Conservation (phyloP, 352 stramenopile genomes). For the Thraustotheca clavata region DNA sequence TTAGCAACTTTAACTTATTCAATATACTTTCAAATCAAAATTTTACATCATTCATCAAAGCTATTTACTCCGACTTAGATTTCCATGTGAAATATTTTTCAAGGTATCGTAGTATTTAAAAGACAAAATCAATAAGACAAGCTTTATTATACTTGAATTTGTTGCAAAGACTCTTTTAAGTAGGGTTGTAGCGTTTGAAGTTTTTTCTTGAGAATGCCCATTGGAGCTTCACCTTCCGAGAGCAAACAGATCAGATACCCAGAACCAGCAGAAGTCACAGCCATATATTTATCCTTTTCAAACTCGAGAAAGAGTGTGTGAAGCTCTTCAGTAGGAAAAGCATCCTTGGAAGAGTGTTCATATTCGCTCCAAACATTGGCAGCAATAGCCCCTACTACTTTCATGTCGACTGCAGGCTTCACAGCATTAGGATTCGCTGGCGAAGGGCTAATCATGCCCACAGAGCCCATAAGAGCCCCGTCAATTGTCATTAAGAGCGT, state of each 20-base stretch:
- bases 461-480: slow-evolving; percentile 69
- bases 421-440: background rate
- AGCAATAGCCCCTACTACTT: slow-evolving; percentile 77
- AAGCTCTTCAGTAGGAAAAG: slow-evolving; percentile 42
- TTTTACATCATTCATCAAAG: no score
- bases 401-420: slow-evolving; percentile 51
- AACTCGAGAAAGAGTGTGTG: slow-evolving; percentile 65
- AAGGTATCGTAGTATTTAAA: no score
- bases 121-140: no score
- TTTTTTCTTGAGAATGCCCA: slow-evolving; percentile 69
- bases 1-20: no score
- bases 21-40: no score
- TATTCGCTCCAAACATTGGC: slow-evolving; percentile 82
- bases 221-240: slow-evolving; percentile 40
- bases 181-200: slow-evolving; percentile 25
- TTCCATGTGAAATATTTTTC: no score
- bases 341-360: slow-evolving; percentile 57
- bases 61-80: no score
- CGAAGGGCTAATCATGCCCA: slow-evolving; percentile 30
- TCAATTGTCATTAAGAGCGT: slow-evolving; percentile 82
- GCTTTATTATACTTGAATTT: slow-evolving; percentile 19
- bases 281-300: slow-evolving; percentile 41
- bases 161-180: slow-evolving; percentile 11
- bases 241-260: slow-evolving; percentile 73
- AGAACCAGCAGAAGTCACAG: slow-evolving; percentile 53